Evolutionary conservation across 2,329 filamentous ascomycete species (phyloP), one percentile per base, ranked within the genome.

Genomic region (Tolypocladium ophioglossoides): DNA sequence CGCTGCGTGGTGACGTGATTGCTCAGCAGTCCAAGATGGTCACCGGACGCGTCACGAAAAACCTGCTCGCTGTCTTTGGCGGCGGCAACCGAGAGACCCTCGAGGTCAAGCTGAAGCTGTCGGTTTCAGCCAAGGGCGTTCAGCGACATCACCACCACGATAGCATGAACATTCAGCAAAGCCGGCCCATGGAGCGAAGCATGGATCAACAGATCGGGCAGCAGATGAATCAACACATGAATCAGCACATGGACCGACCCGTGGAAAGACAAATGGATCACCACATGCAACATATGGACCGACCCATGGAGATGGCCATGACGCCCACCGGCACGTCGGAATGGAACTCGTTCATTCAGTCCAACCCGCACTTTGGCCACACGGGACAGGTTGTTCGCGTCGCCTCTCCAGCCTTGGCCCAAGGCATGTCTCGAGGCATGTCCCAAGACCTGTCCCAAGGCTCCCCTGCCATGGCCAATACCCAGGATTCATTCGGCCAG

Each of bases 31-130:
- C 83, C 14, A 83, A 86, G 65, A 77, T 91, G 71, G 86, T 99
- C 59, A 96, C 92, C 9, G 94, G 94, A 54, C 86, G 91, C 37
- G 89, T 99, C 53, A 90, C 88, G 64, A 89, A 87, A 66, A 96
- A 95, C 66, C 73, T 91, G 47, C 76, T 95, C 48, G 89, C 87
- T 11, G 76, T 96, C 27, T 95, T 97, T 66, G 85, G 84, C 40
- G 89, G 87, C 63, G 90, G 89, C 35, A 79, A 86, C 56, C 87
- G 86, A 61, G 91, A 97, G 70, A 97, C 89, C 0, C 74, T 99
- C 56, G 94, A 99, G 72, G 92, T 99, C 60, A 95, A 87, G 68
- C 77, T 99, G 57, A 91, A 89, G 66, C 77, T 99, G 54, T 86
- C 91, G 2, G 86, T 86, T 18, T 85, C 96, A 38, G 79, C 85